phyloP scores from a whole-genome alignment of 2,329 filamentous ascomycete genomes.

The Aspergillus pseudoterreus region DNA sequence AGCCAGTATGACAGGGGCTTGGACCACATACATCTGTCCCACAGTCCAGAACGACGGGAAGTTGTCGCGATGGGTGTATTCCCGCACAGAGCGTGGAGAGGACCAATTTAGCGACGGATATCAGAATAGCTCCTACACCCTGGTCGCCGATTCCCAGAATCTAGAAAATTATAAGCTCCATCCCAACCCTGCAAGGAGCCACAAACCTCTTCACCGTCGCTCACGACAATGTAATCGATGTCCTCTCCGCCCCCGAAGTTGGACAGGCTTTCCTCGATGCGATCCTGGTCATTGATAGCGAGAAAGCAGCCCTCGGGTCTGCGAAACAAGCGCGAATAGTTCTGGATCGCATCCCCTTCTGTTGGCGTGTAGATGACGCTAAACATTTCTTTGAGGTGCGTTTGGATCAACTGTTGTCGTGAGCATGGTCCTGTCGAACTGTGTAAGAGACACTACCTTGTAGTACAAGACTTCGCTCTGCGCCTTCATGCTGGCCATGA shows the following conservation, averaged over 20 bases:
- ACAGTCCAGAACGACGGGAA: conserved; percentile 80
- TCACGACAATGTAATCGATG: conserved; percentile 85
- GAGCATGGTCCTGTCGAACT: background rate
- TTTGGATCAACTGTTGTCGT: conserved; percentile 59
- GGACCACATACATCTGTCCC: conserved; percentile 61
- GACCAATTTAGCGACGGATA: conserved; percentile 77
- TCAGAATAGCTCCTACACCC: conserved; percentile 78
- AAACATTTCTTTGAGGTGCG: conserved; percentile 84
- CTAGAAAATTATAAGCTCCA: conserved; percentile 36
- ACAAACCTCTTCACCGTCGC: conserved; percentile 58
- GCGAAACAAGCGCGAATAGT: conserved; percentile 75
- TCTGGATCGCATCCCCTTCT: conserved; percentile 81
- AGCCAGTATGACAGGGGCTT: background rate
- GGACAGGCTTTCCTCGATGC: conserved; percentile 62
- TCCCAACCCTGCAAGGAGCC: no score
- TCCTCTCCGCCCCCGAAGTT: conserved; percentile 69
- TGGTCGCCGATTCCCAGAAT: conserved; percentile 89
- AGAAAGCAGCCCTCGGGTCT: conserved; percentile 77
- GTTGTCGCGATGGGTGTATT: conserved; percentile 71
- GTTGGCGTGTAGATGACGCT: conserved; percentile 88
- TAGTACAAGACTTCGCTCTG: conserved; percentile 84
- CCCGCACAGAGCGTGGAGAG: conserved; percentile 84
- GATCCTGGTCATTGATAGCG: conserved; percentile 65
- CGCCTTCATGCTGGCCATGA: conserved; percentile 78
- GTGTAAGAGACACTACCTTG: conserved; percentile 47